Percentiles rank a stretch among this genome's conserved stretches.
phyloP scores from a whole-genome alignment of 2,329 filamentous ascomycete genomes.

The Akanthomyces dipterigenus region DNA sequence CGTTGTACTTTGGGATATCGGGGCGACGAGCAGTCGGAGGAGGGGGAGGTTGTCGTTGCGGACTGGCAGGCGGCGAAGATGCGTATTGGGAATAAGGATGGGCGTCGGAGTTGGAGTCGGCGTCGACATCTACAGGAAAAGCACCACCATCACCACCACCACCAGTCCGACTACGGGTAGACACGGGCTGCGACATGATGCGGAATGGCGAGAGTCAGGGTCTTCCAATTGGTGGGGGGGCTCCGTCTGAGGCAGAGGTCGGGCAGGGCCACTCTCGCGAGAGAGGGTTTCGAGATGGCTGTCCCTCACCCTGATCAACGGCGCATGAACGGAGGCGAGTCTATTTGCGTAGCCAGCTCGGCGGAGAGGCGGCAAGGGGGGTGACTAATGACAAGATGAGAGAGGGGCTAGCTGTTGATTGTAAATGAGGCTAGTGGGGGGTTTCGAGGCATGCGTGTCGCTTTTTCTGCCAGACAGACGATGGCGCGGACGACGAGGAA shows the following conservation, averaged over 20 bases:
- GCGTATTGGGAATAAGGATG: not conserved
- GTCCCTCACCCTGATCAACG: conserved; percentile 39
- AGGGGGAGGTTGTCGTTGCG: conserved; percentile 1
- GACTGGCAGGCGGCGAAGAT: conserved; percentile 2
- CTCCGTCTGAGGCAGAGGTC: not conserved
- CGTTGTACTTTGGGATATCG: not conserved
- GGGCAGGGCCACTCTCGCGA: conserved; percentile 10
- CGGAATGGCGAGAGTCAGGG: not conserved
- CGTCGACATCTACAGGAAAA: not conserved
- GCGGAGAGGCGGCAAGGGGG: conserved; percentile 4
- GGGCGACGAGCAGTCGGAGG: not conserved
- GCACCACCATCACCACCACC: not conserved
- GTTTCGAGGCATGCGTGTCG: not conserved
- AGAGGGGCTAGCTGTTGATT: not conserved
- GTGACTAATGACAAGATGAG: not conserved
- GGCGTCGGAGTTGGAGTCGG: not conserved
- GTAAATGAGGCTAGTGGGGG: not conserved
- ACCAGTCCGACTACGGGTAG: not conserved
- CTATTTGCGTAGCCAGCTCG: not conserved
- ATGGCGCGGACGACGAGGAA: too few species aligned
- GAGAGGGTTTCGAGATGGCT: conserved; percentile 32
- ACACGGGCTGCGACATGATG: conserved; percentile 12
- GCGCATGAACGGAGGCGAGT: conserved; percentile 30
- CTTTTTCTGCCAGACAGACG: not conserved
- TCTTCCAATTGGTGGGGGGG: conserved; percentile 2